A percentile compares a stretch with the other conserved stretches of the same genome.
phyloP scores from a whole-genome alignment of 768 basidiomycete species.

The Lactarius hatsudake region DNA sequence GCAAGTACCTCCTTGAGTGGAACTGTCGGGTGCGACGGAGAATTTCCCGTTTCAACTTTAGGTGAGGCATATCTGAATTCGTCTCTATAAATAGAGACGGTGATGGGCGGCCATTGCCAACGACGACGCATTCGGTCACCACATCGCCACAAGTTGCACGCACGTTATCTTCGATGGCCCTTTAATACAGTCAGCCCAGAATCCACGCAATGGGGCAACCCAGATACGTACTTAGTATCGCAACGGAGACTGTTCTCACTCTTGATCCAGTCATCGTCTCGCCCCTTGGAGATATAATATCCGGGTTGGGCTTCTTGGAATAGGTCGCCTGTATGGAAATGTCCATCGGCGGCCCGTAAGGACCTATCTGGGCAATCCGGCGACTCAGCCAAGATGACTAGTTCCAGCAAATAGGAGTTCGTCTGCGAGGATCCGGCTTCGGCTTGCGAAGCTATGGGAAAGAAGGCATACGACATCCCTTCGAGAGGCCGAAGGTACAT shows the following conservation, averaged over 20 bases:
- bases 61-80: conserved; percentile 43
- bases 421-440: conserved; percentile 33
- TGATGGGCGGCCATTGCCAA: conserved; percentile 72
- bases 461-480: conserved; percentile 64
- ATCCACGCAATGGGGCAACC: neutral
- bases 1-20: conserved; percentile 71
- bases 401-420: conserved; percentile 60
- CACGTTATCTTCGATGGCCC: conserved; percentile 76
- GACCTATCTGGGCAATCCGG: conserved; percentile 64
- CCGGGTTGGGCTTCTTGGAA: conserved; percentile 63
- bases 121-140: conserved; percentile 72
- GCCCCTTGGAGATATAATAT: conserved; percentile 61
- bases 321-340: conserved; percentile 81
- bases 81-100: conserved; percentile 77
- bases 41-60: conserved; percentile 66
- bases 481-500: conserved; percentile 56
- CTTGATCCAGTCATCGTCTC: conserved; percentile 87
- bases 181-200: conserved; percentile 27
- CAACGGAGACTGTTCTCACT: conserved; percentile 74
- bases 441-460: conserved; percentile 48
- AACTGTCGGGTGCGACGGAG: conserved; percentile 70
- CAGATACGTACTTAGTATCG: conserved; percentile 56
- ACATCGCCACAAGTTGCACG: conserved; percentile 61
- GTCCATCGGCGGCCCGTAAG: conserved; percentile 58
- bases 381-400: conserved; percentile 66